Percentiles rank a stretch among this genome's conserved stretches.
Conservation (phyloP, 176 grass and related monocot genomes). For the Raddia guianensis region DNA sequence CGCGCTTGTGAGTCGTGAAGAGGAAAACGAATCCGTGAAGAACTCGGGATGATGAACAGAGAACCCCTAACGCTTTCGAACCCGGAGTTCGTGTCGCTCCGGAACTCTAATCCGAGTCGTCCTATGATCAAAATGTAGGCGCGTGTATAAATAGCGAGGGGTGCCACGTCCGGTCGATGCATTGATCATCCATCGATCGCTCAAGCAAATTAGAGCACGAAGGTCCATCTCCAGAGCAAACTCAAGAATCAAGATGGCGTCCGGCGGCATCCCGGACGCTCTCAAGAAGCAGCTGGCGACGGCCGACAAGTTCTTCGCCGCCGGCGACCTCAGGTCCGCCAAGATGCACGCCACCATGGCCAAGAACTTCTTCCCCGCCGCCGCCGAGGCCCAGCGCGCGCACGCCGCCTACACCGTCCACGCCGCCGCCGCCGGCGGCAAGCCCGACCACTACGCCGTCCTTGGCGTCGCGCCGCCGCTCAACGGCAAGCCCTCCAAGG, state of each 20-base stretch:
- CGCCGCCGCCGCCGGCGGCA: neutral
- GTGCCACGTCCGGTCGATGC: no score
- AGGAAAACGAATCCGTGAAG: no score
- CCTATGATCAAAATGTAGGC: no score
- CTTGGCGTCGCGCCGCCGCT: neutral
- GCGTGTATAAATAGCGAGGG: no score
- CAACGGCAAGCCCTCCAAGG: neutral
- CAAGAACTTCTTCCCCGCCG: neutral
- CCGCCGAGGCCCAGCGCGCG: constrained; percentile 1
- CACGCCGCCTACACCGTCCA: neutral
- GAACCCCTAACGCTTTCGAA: no score
- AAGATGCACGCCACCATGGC: constrained; percentile 26
- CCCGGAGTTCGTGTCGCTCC: no score
- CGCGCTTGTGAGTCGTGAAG: no score
- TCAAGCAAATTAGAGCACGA: no score
- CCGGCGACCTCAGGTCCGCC: neutral
- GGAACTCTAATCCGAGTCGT: no score
- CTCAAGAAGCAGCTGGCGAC: constrained; percentile 13
- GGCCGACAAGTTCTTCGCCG: neutral
- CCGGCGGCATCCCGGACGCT: neutral
- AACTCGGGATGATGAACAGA: no score
- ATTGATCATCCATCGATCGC: no score
- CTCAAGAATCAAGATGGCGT: neutral
- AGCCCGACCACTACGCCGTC: constrained; percentile 2
- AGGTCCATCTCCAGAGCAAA: no score